Base-by-base conservation (phyloP, 1,139 yeast species). In the Blastobotrys illinoisensis region DNA sequence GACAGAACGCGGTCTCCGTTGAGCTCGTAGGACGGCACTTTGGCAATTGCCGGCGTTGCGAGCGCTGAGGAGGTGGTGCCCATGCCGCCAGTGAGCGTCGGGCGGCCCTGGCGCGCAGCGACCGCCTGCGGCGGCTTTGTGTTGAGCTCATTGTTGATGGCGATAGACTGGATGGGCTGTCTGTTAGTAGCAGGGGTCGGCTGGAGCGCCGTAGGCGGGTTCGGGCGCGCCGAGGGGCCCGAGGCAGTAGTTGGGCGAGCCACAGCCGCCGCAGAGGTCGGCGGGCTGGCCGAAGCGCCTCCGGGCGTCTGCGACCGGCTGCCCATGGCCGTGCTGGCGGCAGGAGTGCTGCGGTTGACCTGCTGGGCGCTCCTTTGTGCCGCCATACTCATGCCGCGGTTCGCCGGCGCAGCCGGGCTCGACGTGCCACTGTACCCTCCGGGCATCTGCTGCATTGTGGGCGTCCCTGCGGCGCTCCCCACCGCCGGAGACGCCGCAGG, bases 61-160 rank as follows among this genome's bases (percentile, higher is more conserved):
- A 79, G 77, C 46, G 79, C 83, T 53, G 80, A 80, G 58, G 80
- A 86, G 72, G 74, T 80, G 63, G 85, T 79, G 2, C 96, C 90
- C 51, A 83, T 80, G n/a, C 97, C 97, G 49, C 95, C 95, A 24
- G 90, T 79, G 52, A 90, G 74, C 1, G 96, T 85, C 5, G 98
- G 96, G 57, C 97, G 79, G 54, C 81, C 79, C 23, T 80, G 81
- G 57, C 82, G 80, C 57, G 83, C 76, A 1, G 83, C 71, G 1
- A 83, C 83, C 0, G 95, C 82, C 3, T 77, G 76, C 1, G 88
- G 85, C 7, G 83, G 80, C 56, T 81, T 79, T 7, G 88, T 83
- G 49, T 84, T 80, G 46, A 91, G 75, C 20, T 80, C 82, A 50
- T 78, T 79, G 1, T 96, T 83, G 45, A 90, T 84, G 1, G 93